Conservation (phyloP, 2,329 filamentous ascomycete genomes). For the Ophiostoma sp. region DNA sequence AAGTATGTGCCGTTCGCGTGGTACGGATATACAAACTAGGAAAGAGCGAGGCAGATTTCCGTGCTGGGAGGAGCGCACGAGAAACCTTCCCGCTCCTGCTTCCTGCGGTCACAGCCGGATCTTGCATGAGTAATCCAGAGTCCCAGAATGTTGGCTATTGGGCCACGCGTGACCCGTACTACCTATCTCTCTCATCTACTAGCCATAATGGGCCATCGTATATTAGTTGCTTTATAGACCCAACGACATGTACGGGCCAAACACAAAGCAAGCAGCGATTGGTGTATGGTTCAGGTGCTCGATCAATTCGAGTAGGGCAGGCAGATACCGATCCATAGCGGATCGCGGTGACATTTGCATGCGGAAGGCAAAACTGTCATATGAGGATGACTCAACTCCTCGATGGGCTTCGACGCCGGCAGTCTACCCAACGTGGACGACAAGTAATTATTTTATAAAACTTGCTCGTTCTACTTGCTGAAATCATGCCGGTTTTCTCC, state of each 20-base stretch:
- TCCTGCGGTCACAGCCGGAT: background rate
- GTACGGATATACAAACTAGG: background rate
- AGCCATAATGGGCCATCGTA: background rate
- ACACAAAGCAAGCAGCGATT: background rate
- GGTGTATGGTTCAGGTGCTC: background rate
- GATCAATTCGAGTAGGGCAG: background rate
- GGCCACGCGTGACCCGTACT: background rate
- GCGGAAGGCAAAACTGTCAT: background rate
- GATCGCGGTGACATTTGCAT: background rate
- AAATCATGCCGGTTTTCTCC: no score
- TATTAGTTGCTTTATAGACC: background rate
- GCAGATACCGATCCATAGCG: background rate
- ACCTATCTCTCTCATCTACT: background rate
- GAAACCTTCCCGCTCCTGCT: background rate
- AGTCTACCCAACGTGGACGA: background rate
- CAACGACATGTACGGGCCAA: background rate
- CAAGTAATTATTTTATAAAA: background rate
- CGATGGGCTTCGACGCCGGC: background rate
- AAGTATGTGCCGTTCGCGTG: background rate
- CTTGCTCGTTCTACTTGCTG: no score
- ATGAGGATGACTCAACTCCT: background rate
- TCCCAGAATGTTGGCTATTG: background rate
- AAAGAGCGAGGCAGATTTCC: background rate
- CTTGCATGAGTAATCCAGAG: background rate
- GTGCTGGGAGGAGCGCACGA: background rate